These are phyloP conservation scores for Conidiobolus incongruus DNA, from an alignment of 371 early-diverging fungal species.

Conservation along the genomic window DNA sequence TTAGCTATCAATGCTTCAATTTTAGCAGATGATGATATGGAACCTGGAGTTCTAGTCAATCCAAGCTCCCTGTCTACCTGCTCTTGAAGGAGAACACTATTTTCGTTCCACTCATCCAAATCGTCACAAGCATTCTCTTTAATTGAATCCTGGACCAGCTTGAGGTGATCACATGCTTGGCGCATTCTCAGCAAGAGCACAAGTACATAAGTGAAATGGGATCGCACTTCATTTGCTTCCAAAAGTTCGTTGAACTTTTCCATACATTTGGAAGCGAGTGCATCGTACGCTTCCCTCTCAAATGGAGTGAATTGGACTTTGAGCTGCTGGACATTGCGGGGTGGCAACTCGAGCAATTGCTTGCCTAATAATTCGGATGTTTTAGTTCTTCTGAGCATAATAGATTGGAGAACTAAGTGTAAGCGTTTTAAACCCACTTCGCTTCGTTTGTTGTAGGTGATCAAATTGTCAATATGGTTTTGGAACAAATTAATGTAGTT, in stretches of 20 bases:
- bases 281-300: slow-evolving; percentile 35
- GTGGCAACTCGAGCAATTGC: slow-evolving; percentile 33
- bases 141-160: no score
- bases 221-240: slow-evolving; percentile 16
- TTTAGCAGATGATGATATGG: no score
- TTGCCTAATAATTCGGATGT: slow-evolving; percentile 28
- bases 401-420: slow-evolving; percentile 31
- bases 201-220: slow-evolving; percentile 29
- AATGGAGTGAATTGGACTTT: slow-evolving; percentile 18
- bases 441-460: slow-evolving; percentile 6
- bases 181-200: slow-evolving; percentile 24
- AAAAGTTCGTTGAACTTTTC: slow-evolving; percentile 15
- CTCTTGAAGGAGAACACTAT: no score
- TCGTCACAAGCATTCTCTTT: no score
- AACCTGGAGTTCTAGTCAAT: no score
- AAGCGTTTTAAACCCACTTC: slow-evolving; percentile 21
- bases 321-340: slow-evolving; percentile 23
- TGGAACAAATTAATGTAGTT: slow-evolving; percentile 12
- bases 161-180: slow-evolving; percentile 53
- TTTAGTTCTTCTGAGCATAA: slow-evolving; percentile 57
- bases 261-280: slow-evolving; percentile 21
- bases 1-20: no score
- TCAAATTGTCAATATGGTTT: not conserved
- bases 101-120: no score
- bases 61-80: no score